Evolutionary conservation across 768 basidiomycete species (phyloP), one percentile per base, ranked within the genome.

Genomic region (Rhizopogon sp.): DNA sequence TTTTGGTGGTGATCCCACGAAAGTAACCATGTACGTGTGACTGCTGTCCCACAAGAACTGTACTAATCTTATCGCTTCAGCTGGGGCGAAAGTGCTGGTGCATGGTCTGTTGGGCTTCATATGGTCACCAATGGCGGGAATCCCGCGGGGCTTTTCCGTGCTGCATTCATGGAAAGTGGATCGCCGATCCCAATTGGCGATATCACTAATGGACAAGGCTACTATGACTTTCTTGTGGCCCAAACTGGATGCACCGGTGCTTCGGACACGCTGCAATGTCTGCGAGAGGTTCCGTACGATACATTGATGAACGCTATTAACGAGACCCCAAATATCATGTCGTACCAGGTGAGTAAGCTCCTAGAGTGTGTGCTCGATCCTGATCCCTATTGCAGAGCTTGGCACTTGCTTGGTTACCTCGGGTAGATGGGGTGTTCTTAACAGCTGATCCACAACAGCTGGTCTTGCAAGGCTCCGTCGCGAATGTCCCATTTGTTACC

Each of bases 1-100:
- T 0, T 88, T 87, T 58, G 85, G 87, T 10, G 85, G 84, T 13
- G 81, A 79, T 57, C 72, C 71, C n/a, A 61, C n/a, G 10, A 74
- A 77, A 67, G 76, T 76, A 6, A 64, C 71, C 11, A 60, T 70
- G 64, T 65, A 52, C 54, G 10, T 6, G 28, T 47, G 75, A 22
- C 16, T 6, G 20, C 56, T 44, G 10, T 6, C 1, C 14, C 1
- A 14, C 31, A 35, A 28, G 9, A 44, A 11, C 43, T 22, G 37
- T 5, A 2, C 28, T 43, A 6, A 14, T n/a, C 9, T 42, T 20
- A 22, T 16, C 2, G 17, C 20, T 52, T 2, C 20, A 66, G 64
- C 31, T 67, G 64, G 55, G 76, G 76, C 0, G 63, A 75, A 50
- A 69, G 65, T 2, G 73, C 77, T 0, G 77, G 77, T 14, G 72